These are phyloP conservation scores for Escovopsis sp. DNA, from an alignment of 2,329 filamentous ascomycete species.

Conservation along the genomic window DNA sequence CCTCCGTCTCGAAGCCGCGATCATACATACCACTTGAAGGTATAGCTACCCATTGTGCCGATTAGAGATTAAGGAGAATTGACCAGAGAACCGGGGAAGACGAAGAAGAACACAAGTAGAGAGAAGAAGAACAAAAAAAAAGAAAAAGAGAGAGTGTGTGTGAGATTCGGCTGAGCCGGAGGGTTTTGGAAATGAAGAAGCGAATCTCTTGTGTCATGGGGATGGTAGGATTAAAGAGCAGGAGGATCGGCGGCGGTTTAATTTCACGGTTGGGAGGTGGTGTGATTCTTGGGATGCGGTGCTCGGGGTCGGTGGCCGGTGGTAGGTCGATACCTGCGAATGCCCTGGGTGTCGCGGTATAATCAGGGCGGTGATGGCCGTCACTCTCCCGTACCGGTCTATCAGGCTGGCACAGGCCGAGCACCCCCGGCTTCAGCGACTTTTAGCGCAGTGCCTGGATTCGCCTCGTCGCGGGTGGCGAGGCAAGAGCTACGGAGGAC, in stretches of 20 bases:
- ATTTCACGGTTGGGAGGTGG: not conserved
- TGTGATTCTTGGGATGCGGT: constrained; percentile 1
- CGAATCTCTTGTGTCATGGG: not conserved
- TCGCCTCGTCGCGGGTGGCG: too few relatives aligned
- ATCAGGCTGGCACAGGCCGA: too few relatives aligned
- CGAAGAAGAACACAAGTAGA: too few relatives aligned
- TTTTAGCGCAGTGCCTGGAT: too few relatives aligned
- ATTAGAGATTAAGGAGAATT: constrained; percentile 5
- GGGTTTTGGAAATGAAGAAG: not conserved
- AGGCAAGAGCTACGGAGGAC: too few relatives aligned
- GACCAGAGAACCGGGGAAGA: too few relatives aligned
- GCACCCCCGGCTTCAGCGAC: too few relatives aligned
- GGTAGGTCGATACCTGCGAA: too few relatives aligned
- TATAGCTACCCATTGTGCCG: constrained; percentile 48
- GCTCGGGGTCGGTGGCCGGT: not conserved
- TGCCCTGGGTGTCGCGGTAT: too few relatives aligned
- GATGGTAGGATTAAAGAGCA: not conserved
- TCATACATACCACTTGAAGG: constrained; percentile 51
- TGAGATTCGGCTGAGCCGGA: constrained; percentile 1
- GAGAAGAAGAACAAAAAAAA: not conserved
- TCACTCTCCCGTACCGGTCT: too few relatives aligned
- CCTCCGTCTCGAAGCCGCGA: constrained; percentile 6
- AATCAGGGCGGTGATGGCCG: too few relatives aligned
- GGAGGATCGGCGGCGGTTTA: not conserved
- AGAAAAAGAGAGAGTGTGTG: too few relatives aligned